Conservation (phyloP, 176 grass and related monocot genomes). For the Oryza glaberrima region DNA sequence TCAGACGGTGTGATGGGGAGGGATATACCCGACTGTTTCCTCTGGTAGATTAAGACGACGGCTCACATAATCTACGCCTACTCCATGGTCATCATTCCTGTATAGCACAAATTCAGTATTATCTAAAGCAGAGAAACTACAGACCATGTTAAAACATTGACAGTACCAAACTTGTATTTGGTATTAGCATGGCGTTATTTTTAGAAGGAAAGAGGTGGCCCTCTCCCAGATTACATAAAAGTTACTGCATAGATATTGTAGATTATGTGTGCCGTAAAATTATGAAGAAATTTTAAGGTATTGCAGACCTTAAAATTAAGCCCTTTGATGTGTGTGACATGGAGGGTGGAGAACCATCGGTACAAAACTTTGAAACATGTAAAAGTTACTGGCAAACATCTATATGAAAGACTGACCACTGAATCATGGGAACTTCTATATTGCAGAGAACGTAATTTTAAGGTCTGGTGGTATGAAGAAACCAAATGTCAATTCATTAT, state of each 20-base stretch:
- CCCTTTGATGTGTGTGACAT: neutral
- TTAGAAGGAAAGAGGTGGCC: no score
- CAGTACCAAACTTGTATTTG: constrained; percentile 15
- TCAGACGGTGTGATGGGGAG: neutral
- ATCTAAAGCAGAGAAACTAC: neutral
- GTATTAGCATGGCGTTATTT: neutral
- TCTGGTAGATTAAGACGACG: constrained; percentile 53
- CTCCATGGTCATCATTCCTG: constrained; percentile 72
- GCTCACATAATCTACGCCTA: constrained; percentile 51
- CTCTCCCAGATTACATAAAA: no score
- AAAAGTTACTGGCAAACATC: neutral
- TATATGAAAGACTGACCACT: neutral
- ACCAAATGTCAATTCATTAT: neutral
- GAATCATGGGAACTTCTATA: neutral
- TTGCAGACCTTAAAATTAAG: no score
- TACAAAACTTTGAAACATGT: neutral
- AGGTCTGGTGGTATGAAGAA: neutral
- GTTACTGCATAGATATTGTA: no score
- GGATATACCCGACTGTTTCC: constrained; percentile 55
- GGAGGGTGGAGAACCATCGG: neutral
- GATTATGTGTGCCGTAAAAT: no score
- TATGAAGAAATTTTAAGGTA: no score
- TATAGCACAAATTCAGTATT: constrained; percentile 36
- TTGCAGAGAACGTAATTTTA: neutral
- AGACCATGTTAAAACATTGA: constrained; percentile 17